These are phyloP conservation scores for Candida dubliniensis DNA, from an alignment of 1,139 yeast species.

Conservation along the genomic window DNA sequence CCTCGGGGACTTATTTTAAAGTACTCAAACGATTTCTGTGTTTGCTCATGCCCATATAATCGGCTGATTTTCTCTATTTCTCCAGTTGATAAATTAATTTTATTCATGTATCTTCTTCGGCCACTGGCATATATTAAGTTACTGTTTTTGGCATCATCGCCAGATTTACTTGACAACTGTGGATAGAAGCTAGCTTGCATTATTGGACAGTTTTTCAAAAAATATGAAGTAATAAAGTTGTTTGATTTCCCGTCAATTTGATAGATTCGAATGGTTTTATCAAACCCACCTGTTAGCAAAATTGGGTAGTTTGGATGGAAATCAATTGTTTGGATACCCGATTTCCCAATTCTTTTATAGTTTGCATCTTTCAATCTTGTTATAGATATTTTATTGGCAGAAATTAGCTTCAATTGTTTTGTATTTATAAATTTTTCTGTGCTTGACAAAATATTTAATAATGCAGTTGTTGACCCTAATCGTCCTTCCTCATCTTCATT, in stretches of 20 bases:
- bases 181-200: conserved; percentile 69
- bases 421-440: conserved; percentile 57
- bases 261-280: conserved; percentile 79
- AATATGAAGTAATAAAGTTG: conserved; percentile 77
- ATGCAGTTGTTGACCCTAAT: conserved; percentile 21
- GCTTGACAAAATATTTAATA: conserved; percentile 53
- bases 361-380: conserved; percentile 86
- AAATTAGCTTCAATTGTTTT: conserved; percentile 57
- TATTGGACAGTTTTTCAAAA: conserved; percentile 76
- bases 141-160: conserved; percentile 22
- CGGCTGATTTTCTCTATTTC: conserved; percentile 80
- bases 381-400: conserved; percentile 72
- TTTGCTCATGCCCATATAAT: conserved; percentile 86
- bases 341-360: conserved; percentile 60
- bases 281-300: conserved; percentile 88
- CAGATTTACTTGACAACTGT: too few relatives aligned
- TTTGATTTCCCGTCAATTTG: conserved; percentile 91
- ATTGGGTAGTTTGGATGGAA: conserved; percentile 89
- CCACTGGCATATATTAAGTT: conserved; percentile 77
- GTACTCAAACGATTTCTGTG: conserved; percentile 85
- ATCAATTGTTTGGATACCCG: conserved; percentile 79
- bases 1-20: conserved; percentile 76
- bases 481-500: conserved; percentile 36
- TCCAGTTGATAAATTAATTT: conserved; percentile 84
- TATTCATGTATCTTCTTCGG: conserved; percentile 85